Evolutionary conservation across 352 stramenopile species (phyloP).

Genomic region (Albugo laibachii): DNA sequence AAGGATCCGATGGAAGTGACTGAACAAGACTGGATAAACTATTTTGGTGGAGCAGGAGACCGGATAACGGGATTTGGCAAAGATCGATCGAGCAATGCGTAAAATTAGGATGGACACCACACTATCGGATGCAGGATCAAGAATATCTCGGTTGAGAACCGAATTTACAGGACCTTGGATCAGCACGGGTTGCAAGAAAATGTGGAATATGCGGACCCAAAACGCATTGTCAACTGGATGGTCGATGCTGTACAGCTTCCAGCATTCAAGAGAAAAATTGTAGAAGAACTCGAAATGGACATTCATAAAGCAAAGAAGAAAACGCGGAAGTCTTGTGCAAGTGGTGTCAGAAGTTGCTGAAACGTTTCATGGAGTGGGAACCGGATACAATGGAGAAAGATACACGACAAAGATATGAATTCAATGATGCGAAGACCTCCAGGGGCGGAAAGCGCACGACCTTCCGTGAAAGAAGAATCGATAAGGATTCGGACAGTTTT

Average conservation of each 20-base stretch:
- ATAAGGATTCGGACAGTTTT: no score
- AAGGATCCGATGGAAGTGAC: not conserved
- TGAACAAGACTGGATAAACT: not conserved
- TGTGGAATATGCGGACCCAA: not conserved
- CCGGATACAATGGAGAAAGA: no score
- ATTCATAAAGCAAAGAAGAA: not conserved
- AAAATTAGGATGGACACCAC: no score
- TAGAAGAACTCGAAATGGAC: not conserved
- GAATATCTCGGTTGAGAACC: no score
- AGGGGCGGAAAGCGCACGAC: no score
- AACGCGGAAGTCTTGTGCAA: not conserved
- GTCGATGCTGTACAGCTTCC: not conserved
- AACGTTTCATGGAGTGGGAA: no score
- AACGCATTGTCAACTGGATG: not conserved
- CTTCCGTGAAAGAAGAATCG: no score
- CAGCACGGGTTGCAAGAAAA: not conserved
- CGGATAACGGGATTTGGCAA: no score
- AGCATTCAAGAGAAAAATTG: not conserved
- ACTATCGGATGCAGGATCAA: no score
- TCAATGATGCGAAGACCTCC: no score
- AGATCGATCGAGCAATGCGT: no score
- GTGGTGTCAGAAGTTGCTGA: not conserved
- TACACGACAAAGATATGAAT: no score
- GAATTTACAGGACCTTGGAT: not conserved
- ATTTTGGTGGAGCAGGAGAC: not conserved